Conservation (phyloP, 371 early-diverging fungal species). For the Coemansia sp. region DNA sequence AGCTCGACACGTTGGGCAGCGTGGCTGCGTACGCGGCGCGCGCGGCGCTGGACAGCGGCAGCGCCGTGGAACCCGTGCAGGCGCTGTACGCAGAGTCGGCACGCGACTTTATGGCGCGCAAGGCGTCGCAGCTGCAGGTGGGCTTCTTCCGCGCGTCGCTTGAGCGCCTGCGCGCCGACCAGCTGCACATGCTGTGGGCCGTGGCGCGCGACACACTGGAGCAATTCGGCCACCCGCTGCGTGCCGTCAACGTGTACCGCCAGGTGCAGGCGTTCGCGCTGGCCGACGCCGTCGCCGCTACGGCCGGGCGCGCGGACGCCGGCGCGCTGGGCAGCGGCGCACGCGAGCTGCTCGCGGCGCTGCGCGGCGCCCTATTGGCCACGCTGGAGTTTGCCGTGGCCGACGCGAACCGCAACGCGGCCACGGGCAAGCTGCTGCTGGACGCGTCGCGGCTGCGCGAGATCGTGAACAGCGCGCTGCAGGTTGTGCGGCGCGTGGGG, state of each 20-base stretch:
- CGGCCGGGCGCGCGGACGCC: slow-evolving; percentile 51
- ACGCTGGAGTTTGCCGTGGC: slow-evolving; percentile 48
- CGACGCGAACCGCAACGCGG: slow-evolving; percentile 48
- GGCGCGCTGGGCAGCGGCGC: background rate
- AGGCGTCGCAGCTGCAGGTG: slow-evolving; percentile 65
- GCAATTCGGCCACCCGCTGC: slow-evolving; percentile 56
- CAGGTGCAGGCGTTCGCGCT: slow-evolving; percentile 61
- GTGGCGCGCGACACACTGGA: slow-evolving; percentile 52
- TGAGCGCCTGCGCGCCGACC: slow-evolving; percentile 63
- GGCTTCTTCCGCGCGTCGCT: slow-evolving; percentile 65
- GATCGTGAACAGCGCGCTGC: slow-evolving; percentile 43
- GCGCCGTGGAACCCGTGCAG: background rate
- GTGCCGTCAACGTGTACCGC: slow-evolving; percentile 65
- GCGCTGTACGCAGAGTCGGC: slow-evolving; percentile 58
- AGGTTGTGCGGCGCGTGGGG: slow-evolving; percentile 8
- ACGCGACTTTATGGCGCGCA: slow-evolving; percentile 66
- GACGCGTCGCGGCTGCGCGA: slow-evolving; percentile 53
- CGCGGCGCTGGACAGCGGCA: slow-evolving; percentile 56
- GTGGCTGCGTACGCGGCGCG: slow-evolving; percentile 29
- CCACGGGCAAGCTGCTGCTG: slow-evolving; percentile 19
- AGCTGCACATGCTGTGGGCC: slow-evolving; percentile 59
- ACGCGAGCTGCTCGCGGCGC: slow-evolving; percentile 45
- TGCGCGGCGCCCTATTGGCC: slow-evolving; percentile 18
- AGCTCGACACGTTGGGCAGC: slow-evolving; percentile 24
- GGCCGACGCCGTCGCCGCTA: slow-evolving; percentile 51